A percentile compares a stretch with the other conserved stretches of the same genome.
phyloP scores from a whole-genome alignment of 75 land plant species.

The Selaginella moellendorffii region DNA sequence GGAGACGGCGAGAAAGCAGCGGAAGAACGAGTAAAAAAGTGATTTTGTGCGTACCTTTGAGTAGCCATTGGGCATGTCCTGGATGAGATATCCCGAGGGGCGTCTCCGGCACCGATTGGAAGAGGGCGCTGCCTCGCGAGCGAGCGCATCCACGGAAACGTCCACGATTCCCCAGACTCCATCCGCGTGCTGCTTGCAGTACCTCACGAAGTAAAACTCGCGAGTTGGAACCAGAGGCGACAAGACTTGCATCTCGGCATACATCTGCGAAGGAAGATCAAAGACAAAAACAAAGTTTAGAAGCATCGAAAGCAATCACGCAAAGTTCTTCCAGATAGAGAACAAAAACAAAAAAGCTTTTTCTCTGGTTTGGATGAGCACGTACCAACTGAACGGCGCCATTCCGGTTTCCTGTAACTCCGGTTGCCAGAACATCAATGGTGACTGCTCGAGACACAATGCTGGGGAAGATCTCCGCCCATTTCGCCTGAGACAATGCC shows the following conservation, averaged over 20 bases:
- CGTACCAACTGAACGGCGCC: slow-evolving; percentile 76
- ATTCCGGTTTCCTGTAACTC: slow-evolving; percentile 50
- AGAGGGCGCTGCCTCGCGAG: slow-evolving; percentile 38
- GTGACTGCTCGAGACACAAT: slow-evolving; percentile 49
- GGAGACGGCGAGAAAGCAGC: too few species aligned
- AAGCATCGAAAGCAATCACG: slow-evolving; percentile 1
- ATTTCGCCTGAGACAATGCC: slow-evolving; percentile 33
- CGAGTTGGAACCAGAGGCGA: slow-evolving; percentile 69
- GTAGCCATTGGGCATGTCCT: slow-evolving; percentile 64
- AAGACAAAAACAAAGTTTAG: not conserved
- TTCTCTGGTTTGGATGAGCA: too few species aligned
- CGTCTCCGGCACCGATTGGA: slow-evolving; percentile 41
- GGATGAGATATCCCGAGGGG: slow-evolving; percentile 66
- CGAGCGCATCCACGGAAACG: slow-evolving; percentile 26
- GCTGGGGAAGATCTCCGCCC: slow-evolving; percentile 72
- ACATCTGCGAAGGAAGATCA: slow-evolving; percentile 38
- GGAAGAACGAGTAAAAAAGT: too few species aligned
- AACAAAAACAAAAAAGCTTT: too few species aligned
- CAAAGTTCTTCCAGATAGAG: too few species aligned
- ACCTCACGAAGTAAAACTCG: slow-evolving; percentile 49
- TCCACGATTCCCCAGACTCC: slow-evolving; percentile 59
- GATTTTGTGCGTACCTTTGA: slow-evolving; percentile 49
- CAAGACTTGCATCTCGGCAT: slow-evolving; percentile 64
- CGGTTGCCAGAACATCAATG: slow-evolving; percentile 51
- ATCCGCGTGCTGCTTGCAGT: slow-evolving; percentile 39